Evolutionary conservation across 1,139 yeast genomes (phyloP).

Genomic region (Ogataea hybrid): DNA sequence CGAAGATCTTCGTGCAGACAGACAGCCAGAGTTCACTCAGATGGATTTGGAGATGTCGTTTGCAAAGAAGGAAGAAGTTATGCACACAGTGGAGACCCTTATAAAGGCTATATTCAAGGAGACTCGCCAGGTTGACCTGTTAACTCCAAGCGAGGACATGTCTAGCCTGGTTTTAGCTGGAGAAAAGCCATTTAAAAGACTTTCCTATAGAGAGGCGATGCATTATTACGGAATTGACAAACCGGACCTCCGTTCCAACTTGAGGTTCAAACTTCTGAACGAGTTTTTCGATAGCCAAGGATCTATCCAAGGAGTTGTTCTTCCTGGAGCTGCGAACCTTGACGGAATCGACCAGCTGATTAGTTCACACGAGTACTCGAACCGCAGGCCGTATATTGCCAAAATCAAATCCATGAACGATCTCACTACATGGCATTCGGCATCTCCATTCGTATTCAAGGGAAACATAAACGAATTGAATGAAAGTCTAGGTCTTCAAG

Average conservation of each 20-base stretch:
- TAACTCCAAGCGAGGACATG: constrained; percentile 13
- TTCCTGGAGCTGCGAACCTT: constrained; percentile 47
- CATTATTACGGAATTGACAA: constrained; percentile 84
- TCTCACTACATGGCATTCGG: constrained; percentile 43
- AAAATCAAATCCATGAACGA: constrained; percentile 44
- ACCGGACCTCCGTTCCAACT: constrained; percentile 76
- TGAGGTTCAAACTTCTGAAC: constrained; percentile 48
- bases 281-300: constrained; percentile 30
- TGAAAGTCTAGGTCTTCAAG: too few species aligned
- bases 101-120: constrained; percentile 56
- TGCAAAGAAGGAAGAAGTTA: constrained; percentile 67
- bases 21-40: constrained; percentile 98
- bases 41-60: constrained; percentile 92
- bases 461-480: constrained; percentile 29
- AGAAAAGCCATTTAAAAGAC: constrained; percentile 36
- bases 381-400: constrained; percentile 59
- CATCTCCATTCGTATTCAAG: constrained; percentile 32
- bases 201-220: constrained; percentile 70
- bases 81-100: constrained; percentile 57
- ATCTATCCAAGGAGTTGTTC: constrained; percentile 32
- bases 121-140: constrained; percentile 39
- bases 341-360: constrained; percentile 38
- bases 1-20: constrained; percentile 89
- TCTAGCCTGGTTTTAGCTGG: background rate
- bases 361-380: constrained; percentile 48